Conservation (phyloP, 2,329 filamentous ascomycete species). For the Aspergillus hiratsukae region DNA sequence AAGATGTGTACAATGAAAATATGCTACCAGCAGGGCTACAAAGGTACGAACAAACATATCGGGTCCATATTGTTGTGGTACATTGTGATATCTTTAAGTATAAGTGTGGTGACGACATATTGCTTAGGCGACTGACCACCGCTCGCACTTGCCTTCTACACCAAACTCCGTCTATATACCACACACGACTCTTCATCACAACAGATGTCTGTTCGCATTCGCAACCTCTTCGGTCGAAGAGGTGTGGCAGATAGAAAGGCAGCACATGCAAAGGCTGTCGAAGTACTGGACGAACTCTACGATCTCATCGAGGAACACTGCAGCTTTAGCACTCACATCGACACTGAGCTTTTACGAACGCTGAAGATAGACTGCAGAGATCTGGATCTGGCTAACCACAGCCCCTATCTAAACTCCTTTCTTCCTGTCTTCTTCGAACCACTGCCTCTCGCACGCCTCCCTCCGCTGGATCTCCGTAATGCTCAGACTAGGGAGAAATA, state of each 20-base stretch:
- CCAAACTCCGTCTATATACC: no score
- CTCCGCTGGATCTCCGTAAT: background rate
- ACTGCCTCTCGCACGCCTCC: background rate
- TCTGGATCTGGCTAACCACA: background rate
- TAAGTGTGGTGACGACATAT: no score
- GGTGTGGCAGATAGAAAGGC: background rate
- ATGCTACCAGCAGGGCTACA: no score
- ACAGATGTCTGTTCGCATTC: background rate
- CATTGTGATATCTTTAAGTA: no score
- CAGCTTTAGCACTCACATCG: background rate
- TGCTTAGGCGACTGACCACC: no score
- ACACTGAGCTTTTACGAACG: background rate
- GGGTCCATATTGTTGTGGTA: no score
- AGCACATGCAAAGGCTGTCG: background rate
- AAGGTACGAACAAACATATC: no score
- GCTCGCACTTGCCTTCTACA: no score
- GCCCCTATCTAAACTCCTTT: background rate
- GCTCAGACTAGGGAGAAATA: background rate
- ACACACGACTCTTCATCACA: background rate
- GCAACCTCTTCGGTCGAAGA: background rate
- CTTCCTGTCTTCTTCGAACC: background rate
- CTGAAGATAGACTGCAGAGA: background rate
- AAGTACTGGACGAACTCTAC: background rate
- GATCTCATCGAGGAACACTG: background rate
- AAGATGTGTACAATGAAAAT: no score